Base-by-base conservation (phyloP, 768 basidiomycete species). In the Mycena venus region DNA sequence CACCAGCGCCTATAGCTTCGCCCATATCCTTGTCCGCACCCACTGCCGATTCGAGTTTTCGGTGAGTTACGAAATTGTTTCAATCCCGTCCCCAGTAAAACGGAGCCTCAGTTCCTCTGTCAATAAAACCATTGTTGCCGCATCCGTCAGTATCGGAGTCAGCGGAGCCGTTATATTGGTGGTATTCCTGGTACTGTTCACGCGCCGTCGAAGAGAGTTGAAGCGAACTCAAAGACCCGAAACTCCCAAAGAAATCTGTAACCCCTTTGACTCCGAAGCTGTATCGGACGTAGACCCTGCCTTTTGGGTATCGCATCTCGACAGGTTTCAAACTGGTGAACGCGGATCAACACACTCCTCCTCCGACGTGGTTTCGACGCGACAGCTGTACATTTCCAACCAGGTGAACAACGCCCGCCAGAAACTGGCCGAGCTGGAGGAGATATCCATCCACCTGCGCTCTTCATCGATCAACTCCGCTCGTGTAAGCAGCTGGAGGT, bases 381-480 rank as follows among this genome's bases (percentile, higher is more conserved):
- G 67, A 1, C 56, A 65, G 55, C 25, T 72, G 11, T 59, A 66
- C 29, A 65, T 72, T 3, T 72, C 70, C 29, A 72, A 65, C 56
- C 63, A 72, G 25, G 34, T 72, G 5, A 36, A 66, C n/a, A 59
- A 58, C 17, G 63, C 63, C 2, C 70, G 56, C 2, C 32, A 72
- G 36, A 66, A 72, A 40, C 44, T 72, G 9, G 19, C 27, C 34
- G 56, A 72, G 31, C 55, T 66, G 32, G 70, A 72, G 55, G 56
- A 72, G 32, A 47, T 63, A 14, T 70, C 51, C 14, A n/a, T 38
- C 1, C 51, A 40, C 23, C 61, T 70, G n/a, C 69, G 69, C 34
- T 32, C 38, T 19, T 11, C 27, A 25, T 56, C 69, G n/a, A n/a
- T n/a, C 12, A 6, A 25, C 34, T 29, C 68, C 12, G 59, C 67